A percentile compares a stretch with the other conserved stretches of the same genome.
Evolutionary conservation across 139 green algal species (phyloP).

Genomic region (Dunaliella primolecta): DNA sequence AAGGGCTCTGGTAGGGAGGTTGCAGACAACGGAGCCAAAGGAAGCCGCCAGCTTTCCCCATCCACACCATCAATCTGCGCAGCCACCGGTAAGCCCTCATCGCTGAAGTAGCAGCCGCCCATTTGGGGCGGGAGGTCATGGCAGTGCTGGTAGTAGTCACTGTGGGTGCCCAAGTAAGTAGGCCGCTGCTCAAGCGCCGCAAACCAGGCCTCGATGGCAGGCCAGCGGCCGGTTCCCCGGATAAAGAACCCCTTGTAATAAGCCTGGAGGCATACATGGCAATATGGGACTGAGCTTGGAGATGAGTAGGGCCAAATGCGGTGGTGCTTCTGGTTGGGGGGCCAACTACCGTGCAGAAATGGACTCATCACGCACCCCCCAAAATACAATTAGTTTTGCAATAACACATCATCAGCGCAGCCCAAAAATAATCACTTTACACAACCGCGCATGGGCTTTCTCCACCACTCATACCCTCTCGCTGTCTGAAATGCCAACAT

Average conservation of each 20-base stretch:
- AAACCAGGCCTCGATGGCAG: constrained; percentile 72
- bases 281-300: too few species aligned
- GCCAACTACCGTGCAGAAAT: too few species aligned
- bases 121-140: constrained; percentile 93
- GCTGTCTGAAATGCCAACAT: too few species aligned
- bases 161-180: constrained; percentile 77
- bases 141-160: constrained; percentile 89
- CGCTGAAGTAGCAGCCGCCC: constrained; percentile 49
- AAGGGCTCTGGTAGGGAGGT: constrained; percentile 63
- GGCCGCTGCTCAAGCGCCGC: constrained; percentile 85
- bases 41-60: constrained; percentile 67
- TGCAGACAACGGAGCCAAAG: constrained; percentile 61
- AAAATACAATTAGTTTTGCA: too few species aligned
- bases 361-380: too few species aligned
- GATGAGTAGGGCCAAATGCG: too few species aligned
- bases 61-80: constrained; percentile 69
- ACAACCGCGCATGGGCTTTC: too few species aligned
- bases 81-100: constrained; percentile 46
- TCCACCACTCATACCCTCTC: too few species aligned
- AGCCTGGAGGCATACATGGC: constrained; percentile 6
- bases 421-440: too few species aligned
- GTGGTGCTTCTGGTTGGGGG: too few species aligned
- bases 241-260: constrained; percentile 94
- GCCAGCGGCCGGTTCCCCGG: constrained; percentile 47
- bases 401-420: too few species aligned